phyloP scores from a whole-genome alignment of 768 basidiomycete species.

The Pulveroboletus sp. region DNA sequence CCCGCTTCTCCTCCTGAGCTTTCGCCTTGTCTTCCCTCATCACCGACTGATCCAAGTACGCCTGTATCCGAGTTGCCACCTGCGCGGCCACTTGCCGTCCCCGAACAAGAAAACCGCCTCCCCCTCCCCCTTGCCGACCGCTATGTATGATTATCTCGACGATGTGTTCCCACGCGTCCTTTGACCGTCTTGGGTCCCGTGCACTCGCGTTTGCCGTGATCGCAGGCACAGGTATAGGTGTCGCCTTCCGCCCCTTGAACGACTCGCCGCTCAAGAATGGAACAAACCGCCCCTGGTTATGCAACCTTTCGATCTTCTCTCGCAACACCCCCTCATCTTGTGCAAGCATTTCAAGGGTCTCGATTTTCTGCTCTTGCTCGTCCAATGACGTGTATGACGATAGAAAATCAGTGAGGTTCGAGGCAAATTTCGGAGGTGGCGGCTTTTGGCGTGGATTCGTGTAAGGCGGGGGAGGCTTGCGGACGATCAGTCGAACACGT shows the following conservation, averaged over 20 bases:
- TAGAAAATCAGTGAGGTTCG: slow-evolving; percentile 54
- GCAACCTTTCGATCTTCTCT: slow-evolving; percentile 41
- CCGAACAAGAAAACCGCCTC: slow-evolving; percentile 8
- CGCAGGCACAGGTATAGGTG: slow-evolving; percentile 1
- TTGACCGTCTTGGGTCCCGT: slow-evolving; percentile 23
- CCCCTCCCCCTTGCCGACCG: slow-evolving; percentile 13
- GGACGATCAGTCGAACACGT: slow-evolving; percentile 63
- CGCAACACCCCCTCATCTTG: slow-evolving; percentile 41
- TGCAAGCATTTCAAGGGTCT: slow-evolving; percentile 35
- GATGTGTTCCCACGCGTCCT: slow-evolving; percentile 58
- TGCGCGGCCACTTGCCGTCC: slow-evolving; percentile 45
- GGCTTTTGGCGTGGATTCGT: slow-evolving; percentile 70
- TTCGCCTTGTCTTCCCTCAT: slow-evolving; percentile 56
- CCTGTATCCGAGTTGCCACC: slow-evolving; percentile 61
- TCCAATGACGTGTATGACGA: slow-evolving; percentile 56
- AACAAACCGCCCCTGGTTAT: slow-evolving; percentile 43
- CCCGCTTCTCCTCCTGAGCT: slow-evolving; percentile 59
- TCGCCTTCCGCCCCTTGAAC: slow-evolving; percentile 9
- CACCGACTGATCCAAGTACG: slow-evolving; percentile 70
- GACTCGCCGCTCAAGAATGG: slow-evolving; percentile 35
- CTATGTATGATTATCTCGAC: slow-evolving; percentile 41
- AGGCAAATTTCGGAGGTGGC: slow-evolving; percentile 43
- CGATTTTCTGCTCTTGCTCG: slow-evolving; percentile 43
- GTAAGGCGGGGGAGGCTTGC: slow-evolving; percentile 52
- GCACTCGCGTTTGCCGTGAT: slow-evolving; percentile 15